Percentiles rank a stretch among this genome's conserved stretches.
Evolutionary conservation across 768 basidiomycete species (phyloP).

Genomic region (Krasilnikovozyma curviuscula): DNA sequence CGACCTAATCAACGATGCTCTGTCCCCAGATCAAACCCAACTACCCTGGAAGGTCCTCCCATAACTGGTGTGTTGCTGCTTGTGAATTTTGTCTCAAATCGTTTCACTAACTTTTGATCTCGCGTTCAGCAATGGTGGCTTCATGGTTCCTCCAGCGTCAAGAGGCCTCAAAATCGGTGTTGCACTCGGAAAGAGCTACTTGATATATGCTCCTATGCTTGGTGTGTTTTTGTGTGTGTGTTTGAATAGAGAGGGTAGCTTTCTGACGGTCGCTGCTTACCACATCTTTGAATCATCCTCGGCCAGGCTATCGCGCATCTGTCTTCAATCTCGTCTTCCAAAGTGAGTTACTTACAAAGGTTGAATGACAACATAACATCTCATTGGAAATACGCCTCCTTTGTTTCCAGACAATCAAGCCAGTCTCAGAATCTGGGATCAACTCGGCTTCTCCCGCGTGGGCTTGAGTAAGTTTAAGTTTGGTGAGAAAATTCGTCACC

Average conservation of each 20-base stretch:
- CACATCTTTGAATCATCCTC: background rate
- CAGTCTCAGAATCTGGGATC: slow-evolving; percentile 49
- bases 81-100: background rate
- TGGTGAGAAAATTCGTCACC: too few relatives aligned
- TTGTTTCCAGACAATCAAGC: slow-evolving; percentile 40
- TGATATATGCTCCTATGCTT: slow-evolving; percentile 58
- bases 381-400: background rate
- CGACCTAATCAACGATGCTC: background rate
- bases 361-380: too few relatives aligned
- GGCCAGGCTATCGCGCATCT: slow-evolving; percentile 25
- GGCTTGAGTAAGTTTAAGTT: slow-evolving; percentile 41
- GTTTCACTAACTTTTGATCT: background rate
- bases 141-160: slow-evolving; percentile 48
- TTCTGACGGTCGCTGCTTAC: background rate
- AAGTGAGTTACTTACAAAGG: too few relatives aligned
- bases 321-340: slow-evolving; percentile 83
- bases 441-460: slow-evolving; percentile 54
- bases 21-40: slow-evolving; percentile 51
- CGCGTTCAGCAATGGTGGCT: slow-evolving; percentile 59
- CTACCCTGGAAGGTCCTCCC: slow-evolving; percentile 74
- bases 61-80: slow-evolving; percentile 25
- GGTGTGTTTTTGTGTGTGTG: slow-evolving; percentile 32
- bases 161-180: slow-evolving; percentile 50
- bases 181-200: slow-evolving; percentile 53
- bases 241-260: background rate